A percentile compares a stretch with the other conserved stretches of the same genome.
These are phyloP conservation scores for Trametes coccinea DNA, from an alignment of 768 basidiomycete species.

Conservation along the genomic window DNA sequence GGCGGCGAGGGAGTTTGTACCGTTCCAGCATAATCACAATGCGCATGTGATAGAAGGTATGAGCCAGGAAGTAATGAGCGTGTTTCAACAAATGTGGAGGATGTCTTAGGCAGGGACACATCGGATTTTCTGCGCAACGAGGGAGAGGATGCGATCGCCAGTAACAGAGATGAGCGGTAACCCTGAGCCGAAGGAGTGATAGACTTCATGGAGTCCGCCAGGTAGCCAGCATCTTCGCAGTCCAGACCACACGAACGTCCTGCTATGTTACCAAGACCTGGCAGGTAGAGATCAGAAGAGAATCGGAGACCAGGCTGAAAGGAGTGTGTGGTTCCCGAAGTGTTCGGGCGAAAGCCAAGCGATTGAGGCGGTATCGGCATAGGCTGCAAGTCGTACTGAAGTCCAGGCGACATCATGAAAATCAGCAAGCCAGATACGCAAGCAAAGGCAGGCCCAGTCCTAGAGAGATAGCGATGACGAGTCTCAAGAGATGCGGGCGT, in stretches of 20 bases:
- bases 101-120: not conserved
- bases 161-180: not conserved
- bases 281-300: not conserved
- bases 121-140: not conserved
- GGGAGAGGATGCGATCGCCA: not conserved
- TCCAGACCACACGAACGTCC: not conserved
- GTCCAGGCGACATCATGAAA: too few relatives aligned
- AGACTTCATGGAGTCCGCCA: too few relatives aligned
- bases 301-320: not conserved
- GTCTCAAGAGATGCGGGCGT: not conserved
- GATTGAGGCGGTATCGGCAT: too few relatives aligned
- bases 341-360: not conserved
- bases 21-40: not conserved
- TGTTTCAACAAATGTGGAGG: conserved; percentile 8
- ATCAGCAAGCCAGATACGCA: too few relatives aligned
- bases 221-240: not conserved
- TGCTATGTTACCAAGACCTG: not conserved
- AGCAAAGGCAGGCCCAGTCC: not conserved
- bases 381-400: too few relatives aligned
- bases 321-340: not conserved
- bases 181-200: too few relatives aligned
- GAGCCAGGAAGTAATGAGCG: conserved; percentile 3
- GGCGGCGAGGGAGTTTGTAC: not conserved
- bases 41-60: not conserved
- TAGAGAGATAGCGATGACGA: not conserved